A percentile compares a stretch with the other conserved stretches of the same genome.
Evolutionary conservation across 345 rosid genomes (phyloP).

Genomic region (Brassica carinata): DNA sequence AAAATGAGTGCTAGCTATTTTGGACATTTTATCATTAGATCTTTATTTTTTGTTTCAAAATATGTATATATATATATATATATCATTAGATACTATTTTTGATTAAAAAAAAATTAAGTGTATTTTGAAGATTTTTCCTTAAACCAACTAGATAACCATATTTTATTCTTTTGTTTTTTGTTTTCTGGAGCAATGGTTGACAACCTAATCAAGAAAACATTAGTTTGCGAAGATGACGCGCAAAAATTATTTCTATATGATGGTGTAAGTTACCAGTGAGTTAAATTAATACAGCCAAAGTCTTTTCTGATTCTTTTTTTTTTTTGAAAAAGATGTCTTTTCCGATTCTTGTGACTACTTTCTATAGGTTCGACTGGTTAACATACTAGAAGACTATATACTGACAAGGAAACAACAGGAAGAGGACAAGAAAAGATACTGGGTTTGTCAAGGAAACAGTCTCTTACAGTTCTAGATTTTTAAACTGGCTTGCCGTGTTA

Average conservation of each 20-base stretch:
- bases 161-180: neutral
- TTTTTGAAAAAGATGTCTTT: neutral
- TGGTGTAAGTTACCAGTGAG: slow-evolving; percentile 58
- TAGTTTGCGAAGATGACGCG: slow-evolving; percentile 77
- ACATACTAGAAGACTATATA: slow-evolving; percentile 52
- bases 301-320: neutral
- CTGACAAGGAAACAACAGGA: slow-evolving; percentile 75
- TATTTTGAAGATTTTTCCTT: no score
- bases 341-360: slow-evolving; percentile 7
- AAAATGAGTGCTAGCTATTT: no score
- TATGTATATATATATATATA: no score
- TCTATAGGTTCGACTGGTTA: slow-evolving; percentile 70
- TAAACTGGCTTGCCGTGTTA: neutral
- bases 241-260: slow-evolving; percentile 75
- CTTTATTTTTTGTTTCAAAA: no score
- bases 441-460: slow-evolving; percentile 47
- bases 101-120: no score
- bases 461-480: neutral
- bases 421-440: slow-evolving; percentile 84
- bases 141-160: neutral
- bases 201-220: slow-evolving; percentile 71
- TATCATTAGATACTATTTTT: no score
- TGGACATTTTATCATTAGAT: no score
- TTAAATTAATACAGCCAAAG: neutral
- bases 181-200: slow-evolving; percentile 74